These are phyloP conservation scores for Cupressus sempervirens DNA, from an alignment of 75 land plant genomes.

Conservation along the genomic window DNA sequence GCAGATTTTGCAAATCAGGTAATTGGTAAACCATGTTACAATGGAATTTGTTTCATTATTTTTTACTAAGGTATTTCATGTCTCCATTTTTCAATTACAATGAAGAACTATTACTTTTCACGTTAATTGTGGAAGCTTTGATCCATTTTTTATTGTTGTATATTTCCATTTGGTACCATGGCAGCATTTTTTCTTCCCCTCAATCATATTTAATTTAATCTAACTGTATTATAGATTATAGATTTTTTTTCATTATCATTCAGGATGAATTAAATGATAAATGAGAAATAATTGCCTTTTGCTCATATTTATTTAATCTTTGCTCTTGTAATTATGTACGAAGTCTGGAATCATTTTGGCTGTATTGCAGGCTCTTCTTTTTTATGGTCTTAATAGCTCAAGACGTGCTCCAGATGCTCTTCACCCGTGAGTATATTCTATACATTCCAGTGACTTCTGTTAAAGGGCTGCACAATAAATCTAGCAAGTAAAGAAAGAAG, in stretches of 20 bases:
- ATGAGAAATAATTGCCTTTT: background rate
- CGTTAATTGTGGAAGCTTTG: background rate
- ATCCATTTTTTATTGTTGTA: background rate
- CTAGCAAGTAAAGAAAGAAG: background rate
- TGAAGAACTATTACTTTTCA: background rate
- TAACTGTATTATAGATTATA: background rate
- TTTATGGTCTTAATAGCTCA: constrained; percentile 93
- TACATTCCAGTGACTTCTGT: constrained; percentile 1
- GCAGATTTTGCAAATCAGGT: constrained; percentile 99
- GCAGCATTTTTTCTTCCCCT: background rate
- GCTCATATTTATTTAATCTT: constrained; percentile 3
- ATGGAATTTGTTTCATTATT: background rate
- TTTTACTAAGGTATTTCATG: background rate
- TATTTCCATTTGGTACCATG: background rate
- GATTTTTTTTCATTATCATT: background rate
- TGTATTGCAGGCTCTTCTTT: constrained; percentile 77
- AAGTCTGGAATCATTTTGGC: background rate
- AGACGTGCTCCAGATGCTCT: constrained; percentile 98
- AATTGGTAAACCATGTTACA: constrained; percentile 4
- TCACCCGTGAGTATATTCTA: constrained; percentile 78
- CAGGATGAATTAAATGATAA: background rate
- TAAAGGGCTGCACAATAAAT: background rate
- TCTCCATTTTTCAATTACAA: background rate
- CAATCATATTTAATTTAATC: background rate
- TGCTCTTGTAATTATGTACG: background rate